Evolutionary conservation across 2,329 filamentous ascomycete species (phyloP).

Genomic region (Trichoderma asperellum): DNA sequence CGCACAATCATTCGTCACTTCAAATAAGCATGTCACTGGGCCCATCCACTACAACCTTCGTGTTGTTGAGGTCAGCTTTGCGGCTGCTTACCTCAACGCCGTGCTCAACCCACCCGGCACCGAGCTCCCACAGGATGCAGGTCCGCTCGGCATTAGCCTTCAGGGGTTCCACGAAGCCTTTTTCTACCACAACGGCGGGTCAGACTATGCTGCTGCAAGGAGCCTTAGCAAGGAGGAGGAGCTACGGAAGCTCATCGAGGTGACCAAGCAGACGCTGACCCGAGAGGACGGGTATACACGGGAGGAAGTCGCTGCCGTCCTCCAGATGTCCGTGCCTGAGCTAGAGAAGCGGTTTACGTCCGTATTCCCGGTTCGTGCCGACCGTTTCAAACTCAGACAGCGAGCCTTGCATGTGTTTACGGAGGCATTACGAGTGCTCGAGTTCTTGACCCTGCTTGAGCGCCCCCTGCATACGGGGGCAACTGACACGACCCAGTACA

Average conservation of each 20-base stretch:
- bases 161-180: constrained; percentile 86
- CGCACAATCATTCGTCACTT: constrained; percentile 89
- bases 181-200: constrained; percentile 57
- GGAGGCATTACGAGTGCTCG: constrained; percentile 83
- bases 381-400: constrained; percentile 84
- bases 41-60: constrained; percentile 96
- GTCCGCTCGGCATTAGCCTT: constrained; percentile 80
- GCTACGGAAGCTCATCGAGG: constrained; percentile 70
- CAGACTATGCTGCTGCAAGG: constrained; percentile 49
- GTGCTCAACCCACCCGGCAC: constrained; percentile 60
- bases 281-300: constrained; percentile 85
- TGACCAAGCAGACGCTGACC: constrained; percentile 72
- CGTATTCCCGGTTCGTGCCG: constrained; percentile 85
- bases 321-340: constrained; percentile 70
- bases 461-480: constrained; percentile 46
- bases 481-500: constrained; percentile 63
- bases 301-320: constrained; percentile 75
- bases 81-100: constrained; percentile 70
- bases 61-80: constrained; percentile 92
- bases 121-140: constrained; percentile 73
- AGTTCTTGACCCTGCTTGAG: constrained; percentile 80
- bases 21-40: constrained; percentile 92
- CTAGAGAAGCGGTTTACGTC: constrained; percentile 80
- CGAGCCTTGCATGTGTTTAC: constrained; percentile 88
- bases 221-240: constrained; percentile 61